phyloP scores from a whole-genome alignment of 495 filamentous ascomycete genomes.

The Neurospora sp. region DNA sequence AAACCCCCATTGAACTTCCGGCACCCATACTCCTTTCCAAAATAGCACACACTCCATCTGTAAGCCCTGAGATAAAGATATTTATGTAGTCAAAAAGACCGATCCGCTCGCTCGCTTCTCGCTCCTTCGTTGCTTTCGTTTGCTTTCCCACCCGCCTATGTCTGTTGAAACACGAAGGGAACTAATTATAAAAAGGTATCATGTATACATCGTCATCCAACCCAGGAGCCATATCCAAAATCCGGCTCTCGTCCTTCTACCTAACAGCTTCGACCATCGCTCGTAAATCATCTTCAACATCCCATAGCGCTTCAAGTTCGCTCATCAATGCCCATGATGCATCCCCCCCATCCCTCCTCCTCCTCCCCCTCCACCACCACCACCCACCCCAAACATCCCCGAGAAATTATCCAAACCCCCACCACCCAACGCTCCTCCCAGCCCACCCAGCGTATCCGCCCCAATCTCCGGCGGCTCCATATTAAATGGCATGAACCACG shows the following conservation, averaged over 20 bases:
- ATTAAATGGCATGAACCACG: constrained; percentile 96
- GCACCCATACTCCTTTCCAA: not conserved
- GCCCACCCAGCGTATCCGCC: constrained; percentile 26
- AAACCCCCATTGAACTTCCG: too few species aligned
- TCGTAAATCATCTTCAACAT: not conserved
- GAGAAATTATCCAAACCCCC: constrained; percentile 28
- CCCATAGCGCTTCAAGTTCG: too few species aligned
- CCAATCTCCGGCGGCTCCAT: constrained; percentile 61
- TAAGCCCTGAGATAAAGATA: not conserved
- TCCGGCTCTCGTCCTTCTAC: not conserved
- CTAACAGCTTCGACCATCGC: not conserved
- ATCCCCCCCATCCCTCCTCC: constrained; percentile 15
- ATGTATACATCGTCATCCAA: not conserved
- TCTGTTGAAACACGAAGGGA: not conserved
- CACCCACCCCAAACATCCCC: constrained; percentile 29
- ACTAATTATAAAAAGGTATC: not conserved
- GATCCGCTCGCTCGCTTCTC: not conserved
- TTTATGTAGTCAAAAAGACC: not conserved
- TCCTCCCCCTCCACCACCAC: constrained; percentile 9
- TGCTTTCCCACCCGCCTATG: not conserved
- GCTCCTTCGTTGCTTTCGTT: not conserved
- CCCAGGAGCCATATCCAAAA: not conserved
- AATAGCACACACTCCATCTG: not conserved
- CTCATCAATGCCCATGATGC: constrained; percentile 13
- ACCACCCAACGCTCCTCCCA: constrained; percentile 21